Evolutionary conservation across 2,329 filamentous ascomycete genomes (phyloP).

Genomic region (Neofusicoccum parvum): DNA sequence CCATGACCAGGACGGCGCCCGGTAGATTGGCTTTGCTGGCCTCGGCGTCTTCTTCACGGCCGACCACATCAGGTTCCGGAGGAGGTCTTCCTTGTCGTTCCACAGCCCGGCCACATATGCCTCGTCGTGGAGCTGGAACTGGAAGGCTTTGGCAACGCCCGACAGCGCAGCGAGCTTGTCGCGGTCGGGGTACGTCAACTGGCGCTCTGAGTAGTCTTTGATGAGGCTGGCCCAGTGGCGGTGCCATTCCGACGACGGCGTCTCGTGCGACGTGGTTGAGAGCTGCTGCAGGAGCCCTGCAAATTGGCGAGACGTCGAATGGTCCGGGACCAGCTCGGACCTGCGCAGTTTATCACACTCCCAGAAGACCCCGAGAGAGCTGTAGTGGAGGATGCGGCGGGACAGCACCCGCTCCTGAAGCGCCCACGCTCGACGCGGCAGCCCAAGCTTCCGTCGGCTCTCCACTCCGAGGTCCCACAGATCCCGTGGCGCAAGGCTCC

Average conservation of each 20-base stretch:
- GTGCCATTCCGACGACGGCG: neutral
- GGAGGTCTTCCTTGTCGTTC: neutral
- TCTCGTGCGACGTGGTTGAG: neutral
- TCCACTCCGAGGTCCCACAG: constrained; percentile 4
- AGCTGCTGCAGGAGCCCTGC: constrained; percentile 7
- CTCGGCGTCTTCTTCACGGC: neutral
- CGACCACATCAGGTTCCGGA: neutral
- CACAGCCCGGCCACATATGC: constrained; percentile 9
- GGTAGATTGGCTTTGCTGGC: neutral
- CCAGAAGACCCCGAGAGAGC: constrained; percentile 1
- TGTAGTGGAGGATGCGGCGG: neutral
- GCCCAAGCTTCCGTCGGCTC: neutral
- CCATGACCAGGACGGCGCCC: constrained; percentile 14
- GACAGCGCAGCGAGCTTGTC: constrained; percentile 3
- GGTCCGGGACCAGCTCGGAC: neutral
- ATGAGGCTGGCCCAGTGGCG: neutral
- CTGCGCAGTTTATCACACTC: neutral
- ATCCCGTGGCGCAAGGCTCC: constrained; percentile 3
- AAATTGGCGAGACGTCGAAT: neutral
- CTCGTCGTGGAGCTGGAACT: neutral
- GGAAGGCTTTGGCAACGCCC: neutral
- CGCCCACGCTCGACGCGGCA: neutral
- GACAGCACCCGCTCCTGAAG: constrained; percentile 5
- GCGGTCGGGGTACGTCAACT: neutral
- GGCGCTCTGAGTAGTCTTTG: constrained; percentile 9